These are phyloP conservation scores for Dothideomycetes sp. DNA, from an alignment of 2,329 filamentous ascomycete species.

Conservation along the genomic window DNA sequence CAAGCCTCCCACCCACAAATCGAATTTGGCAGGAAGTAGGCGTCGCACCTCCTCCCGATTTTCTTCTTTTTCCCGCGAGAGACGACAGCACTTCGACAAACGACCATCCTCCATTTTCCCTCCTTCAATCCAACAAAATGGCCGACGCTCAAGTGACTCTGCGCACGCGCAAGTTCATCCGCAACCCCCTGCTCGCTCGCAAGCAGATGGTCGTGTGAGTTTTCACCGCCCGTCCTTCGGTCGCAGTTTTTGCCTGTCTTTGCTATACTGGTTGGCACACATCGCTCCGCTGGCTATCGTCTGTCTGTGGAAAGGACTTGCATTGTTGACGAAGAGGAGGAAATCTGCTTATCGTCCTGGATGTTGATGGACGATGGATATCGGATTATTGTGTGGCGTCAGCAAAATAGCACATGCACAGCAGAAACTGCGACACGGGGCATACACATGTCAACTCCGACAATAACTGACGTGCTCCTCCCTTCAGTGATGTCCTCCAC, in stretches of 20 bases:
- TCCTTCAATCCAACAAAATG: conserved; percentile 58
- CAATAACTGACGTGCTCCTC: conserved; percentile 9
- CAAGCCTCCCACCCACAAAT: not conserved
- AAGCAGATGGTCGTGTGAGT: conserved; percentile 98
- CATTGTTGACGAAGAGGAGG: conserved; percentile 10
- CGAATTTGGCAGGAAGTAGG: conserved; percentile 4
- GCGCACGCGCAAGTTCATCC: conserved; percentile 99
- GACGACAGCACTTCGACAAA: conserved; percentile 11
- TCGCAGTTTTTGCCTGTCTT: too few species aligned
- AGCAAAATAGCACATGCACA: not conserved
- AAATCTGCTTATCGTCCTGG: too few species aligned
- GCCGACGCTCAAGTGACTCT: conserved; percentile 58
- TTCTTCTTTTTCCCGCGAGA: conserved; percentile 5
- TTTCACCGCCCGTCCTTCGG: conserved; percentile 12
- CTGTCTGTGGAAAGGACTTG: too few species aligned
- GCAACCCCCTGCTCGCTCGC: conserved; percentile 96
- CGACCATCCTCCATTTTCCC: conserved; percentile 3
- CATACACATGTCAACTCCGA: not conserved
- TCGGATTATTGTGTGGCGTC: too few species aligned
- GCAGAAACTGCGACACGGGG: not conserved
- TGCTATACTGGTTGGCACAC: too few species aligned
- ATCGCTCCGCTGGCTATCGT: too few species aligned
- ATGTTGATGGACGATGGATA: too few species aligned
- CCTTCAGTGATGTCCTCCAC: conserved; percentile 98
- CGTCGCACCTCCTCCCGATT: not conserved